Base-by-base conservation (phyloP, 306 rosid species). In the Cicer pinnatifidum region DNA sequence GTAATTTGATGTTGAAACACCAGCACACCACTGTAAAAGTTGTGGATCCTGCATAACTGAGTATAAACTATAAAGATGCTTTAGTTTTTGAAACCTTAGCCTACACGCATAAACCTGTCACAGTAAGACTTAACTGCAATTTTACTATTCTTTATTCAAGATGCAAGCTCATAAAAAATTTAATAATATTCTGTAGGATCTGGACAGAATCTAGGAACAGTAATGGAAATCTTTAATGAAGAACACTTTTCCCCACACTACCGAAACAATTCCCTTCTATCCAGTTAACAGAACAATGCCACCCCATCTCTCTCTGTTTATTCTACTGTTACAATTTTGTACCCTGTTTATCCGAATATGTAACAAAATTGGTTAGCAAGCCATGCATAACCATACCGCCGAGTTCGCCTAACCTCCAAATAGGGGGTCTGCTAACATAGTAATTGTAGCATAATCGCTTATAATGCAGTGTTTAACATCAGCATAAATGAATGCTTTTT, bases 1-100 rank as follows among this genome's bases (percentile, higher is more conserved):
- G 62, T 46, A 63, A 69, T 61, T 45, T 46, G 57, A 75, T 54
- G 41, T 69, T 46, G 50, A 80, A 68, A 53, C 79, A 64, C 50
- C 48, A 13, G 33, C 28, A 53, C 79, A 64, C 50, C 48, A 13
- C 35, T 41, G 11, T 62, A 23, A 72, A 62, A 56, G 67, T 33
- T 53, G 67, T 28, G 37, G 13, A 28, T 67, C 59, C 54, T 56
- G 51, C 20, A 53, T 58, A 74, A 28, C 46, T n/a, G 20, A 51
- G 46, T 38, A 77, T n/a, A 56, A 16, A 60, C 28, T 38, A 77
- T n/a, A 56, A 16, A 56, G 38, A 52, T n/a, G 46, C 47, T 56
- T 54, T 54, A 7, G 13, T 19, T 54, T 54, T 19, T 54, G 6
- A 54, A 54, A 54, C 61, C 61, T 19, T 56, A 56, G 35, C 62